Evolutionary conservation across 257 asterid species (phyloP), one percentile per base, ranked within the genome.

Genomic region (Craterostigma plantagineum): DNA sequence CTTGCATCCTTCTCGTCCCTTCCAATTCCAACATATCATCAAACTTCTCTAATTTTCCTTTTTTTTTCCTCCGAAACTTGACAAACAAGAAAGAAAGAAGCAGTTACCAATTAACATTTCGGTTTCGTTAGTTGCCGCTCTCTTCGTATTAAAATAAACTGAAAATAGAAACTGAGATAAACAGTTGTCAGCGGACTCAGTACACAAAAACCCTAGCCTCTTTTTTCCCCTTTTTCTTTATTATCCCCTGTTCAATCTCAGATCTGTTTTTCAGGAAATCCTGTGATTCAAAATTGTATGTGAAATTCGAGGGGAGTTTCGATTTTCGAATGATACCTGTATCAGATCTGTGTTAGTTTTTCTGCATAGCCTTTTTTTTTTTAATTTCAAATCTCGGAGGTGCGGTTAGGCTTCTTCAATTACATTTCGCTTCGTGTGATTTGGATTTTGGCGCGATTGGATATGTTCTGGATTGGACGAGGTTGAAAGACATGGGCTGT

Each of bases 71-170:
- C 6, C 30, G 30, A 23, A 23, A 23, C 30, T 23, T 23, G 30
- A 23, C 6, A 23, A 6, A 23, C 30, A 23, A 23, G 30, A 23
- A 23, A 23, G 30, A 23, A 23, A n/a, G n/a, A n/a, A n/a, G 6
- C 30, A 2, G 30, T 23, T 23, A 23, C 30, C 30, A 70, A 57
- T 68, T 56, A 56, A 68, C 64, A 65, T 65, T 69, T 64, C n/a
- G n/a, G n/a, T n/a, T n/a, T n/a, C n/a, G 50, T 63, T 43, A 41
- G 77, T 71, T 69, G 66, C 75, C 78, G 76, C 75, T 63, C 58
- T 60, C 40, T 62, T 51, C 64, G 68, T 57, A 55, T 55, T 45
- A 59, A n/a, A 56, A 41, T 51, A 36, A 50, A 56, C 30, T 23
- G 30, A 23, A 23, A 23, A 23, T 23, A 23, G 30, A 23, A 23